A percentile compares a stretch with the other conserved stretches of the same genome.
phyloP scores from a whole-genome alignment of 306 rosid genomes.

The Argentina anserina region DNA sequence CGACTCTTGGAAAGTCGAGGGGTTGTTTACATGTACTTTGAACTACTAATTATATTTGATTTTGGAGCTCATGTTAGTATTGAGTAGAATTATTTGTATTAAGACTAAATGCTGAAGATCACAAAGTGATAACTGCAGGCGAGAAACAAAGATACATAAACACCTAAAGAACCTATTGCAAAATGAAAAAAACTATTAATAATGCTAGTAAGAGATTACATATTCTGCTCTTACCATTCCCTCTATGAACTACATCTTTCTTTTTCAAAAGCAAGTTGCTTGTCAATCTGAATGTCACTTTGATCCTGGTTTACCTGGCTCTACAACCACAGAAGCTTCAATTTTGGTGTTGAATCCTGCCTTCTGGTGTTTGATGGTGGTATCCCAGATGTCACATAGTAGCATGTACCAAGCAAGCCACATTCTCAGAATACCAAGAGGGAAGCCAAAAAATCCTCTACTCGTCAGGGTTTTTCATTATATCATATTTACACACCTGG shows the following conservation, averaged over 20 bases:
- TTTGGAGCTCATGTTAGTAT: background rate
- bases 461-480: background rate
- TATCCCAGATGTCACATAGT: background rate
- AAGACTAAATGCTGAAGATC: background rate
- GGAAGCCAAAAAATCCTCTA: background rate
- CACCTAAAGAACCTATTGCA: background rate
- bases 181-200: background rate
- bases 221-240: background rate
- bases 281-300: background rate
- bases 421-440: background rate
- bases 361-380: background rate
- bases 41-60: slow-evolving; percentile 1
- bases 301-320: background rate
- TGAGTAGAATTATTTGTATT: background rate
- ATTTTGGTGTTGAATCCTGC: background rate
- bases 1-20: background rate
- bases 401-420: background rate
- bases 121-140: background rate
- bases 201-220: background rate
- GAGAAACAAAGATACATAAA: no score
- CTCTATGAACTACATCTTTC: no score
- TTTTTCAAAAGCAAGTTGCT: background rate
- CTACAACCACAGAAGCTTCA: slow-evolving; percentile 1
- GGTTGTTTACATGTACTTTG: slow-evolving; percentile 1
- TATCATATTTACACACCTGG: background rate